Conservation (phyloP, 176 grass and related monocot genomes). For the Avena eriantha region DNA sequence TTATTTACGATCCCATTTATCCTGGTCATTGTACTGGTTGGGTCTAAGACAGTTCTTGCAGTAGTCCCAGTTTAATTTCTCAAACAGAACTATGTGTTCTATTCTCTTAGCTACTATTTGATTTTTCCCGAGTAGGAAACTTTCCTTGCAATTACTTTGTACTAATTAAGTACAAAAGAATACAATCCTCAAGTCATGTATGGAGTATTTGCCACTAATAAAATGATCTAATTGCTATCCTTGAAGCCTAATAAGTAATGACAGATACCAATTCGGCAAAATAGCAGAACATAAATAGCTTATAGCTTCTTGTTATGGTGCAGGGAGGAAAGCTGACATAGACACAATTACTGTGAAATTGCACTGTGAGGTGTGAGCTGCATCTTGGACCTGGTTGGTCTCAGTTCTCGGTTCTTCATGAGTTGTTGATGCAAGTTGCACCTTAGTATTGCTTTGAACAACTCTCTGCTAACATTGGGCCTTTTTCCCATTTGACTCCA, state of each 20-base stretch:
- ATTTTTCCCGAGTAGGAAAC: neutral
- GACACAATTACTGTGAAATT: conserved; percentile 78
- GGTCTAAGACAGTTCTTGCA: conserved; percentile 94
- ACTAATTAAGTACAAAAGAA: conserved; percentile 1
- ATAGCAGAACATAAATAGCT: neutral
- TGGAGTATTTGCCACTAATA: neutral
- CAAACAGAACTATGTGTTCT: neutral
- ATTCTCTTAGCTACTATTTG: neutral
- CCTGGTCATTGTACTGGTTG: conserved; percentile 56
- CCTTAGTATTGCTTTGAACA: neutral
- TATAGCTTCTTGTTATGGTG: conserved; percentile 8
- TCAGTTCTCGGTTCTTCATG: conserved; percentile 6
- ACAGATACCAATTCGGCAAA: neutral
- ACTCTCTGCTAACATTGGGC: no score
- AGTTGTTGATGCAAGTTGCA: conserved; percentile 1
- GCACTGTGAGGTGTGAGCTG: conserved; percentile 47
- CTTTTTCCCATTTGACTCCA: neutral
- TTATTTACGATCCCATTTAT: neutral
- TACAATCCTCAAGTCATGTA: neutral
- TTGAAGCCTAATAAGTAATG: neutral
- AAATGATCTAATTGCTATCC: neutral
- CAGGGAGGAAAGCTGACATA: conserved; percentile 77
- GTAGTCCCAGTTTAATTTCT: conserved; percentile 81
- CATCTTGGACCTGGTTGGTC: conserved; percentile 20
- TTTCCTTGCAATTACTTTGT: neutral